Evolutionary conservation across 345 rosid genomes (phyloP), one percentile per base, ranked within the genome.

Genomic region (Arabis alpina): DNA sequence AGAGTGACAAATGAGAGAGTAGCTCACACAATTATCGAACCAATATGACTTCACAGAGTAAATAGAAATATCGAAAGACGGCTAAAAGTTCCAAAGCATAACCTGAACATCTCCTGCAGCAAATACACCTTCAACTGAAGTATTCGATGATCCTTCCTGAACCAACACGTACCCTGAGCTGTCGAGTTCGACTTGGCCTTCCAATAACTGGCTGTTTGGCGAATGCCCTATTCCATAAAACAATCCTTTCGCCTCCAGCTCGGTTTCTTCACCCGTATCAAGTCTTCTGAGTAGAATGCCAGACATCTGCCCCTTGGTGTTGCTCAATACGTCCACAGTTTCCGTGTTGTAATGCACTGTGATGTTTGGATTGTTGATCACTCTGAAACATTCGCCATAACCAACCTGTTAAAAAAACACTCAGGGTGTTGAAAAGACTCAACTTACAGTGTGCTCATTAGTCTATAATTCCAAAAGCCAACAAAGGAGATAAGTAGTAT

Each of bases 331-430:
- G 62, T 93, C 97, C 82, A 83, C 86, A 0, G 92, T 59, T 81
- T 91, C 92, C 59, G 91, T 86, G 79, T 87, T 89, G 91, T 83
- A 93, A 84, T 93, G 98, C 83, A 93, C 83, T 13, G 92, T 87
- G 83, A 93, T 78, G 77, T 93, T 93, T 67, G 93, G 95, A 83
- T 84, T 93, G 90, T 89, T 91, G 90, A 81, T 64, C 90, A 93
- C 98, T 93, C 97, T 93, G 98, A 85, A 93, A 91, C 97, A 93
- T 93, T 87, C 92, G 97, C 77, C 96, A 91, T 93, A 91, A 93
- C 87, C 85, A 93, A 91, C 98, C 96, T 93, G 97, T 93, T 91
- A 91, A 89, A 85, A 80, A 93, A 91, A 93, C 90, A 93, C 89
- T 80, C 88, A 93, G 93, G 98, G 84, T 83, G 97, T 93, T 93